These are phyloP conservation scores for Pistacia vera DNA, from an alignment of 345 rosid genomes.

Conservation along the genomic window DNA sequence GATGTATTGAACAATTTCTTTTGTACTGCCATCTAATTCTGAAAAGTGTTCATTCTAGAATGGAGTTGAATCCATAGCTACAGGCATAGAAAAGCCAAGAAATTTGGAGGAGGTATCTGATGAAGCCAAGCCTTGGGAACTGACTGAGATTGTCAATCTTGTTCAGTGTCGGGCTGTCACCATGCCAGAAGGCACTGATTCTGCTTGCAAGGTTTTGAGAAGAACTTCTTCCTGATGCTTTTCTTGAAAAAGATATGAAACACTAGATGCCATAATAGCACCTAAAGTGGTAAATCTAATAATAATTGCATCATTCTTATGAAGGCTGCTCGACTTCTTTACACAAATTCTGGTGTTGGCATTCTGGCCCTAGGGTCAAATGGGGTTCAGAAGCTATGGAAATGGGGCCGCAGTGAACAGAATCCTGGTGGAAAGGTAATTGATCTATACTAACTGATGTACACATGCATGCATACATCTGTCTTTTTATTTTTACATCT, in stretches of 20 bases:
- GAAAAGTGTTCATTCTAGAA: constrained; percentile 15
- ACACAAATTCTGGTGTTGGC: constrained; percentile 55
- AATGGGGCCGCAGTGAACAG: constrained; percentile 55
- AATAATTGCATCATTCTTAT: constrained; percentile 13
- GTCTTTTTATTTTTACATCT: background rate
- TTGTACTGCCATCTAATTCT: constrained; percentile 13
- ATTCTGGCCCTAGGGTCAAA: constrained; percentile 50
- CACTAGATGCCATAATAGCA: background rate
- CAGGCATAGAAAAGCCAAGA: constrained; percentile 28
- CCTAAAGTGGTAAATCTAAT: background rate
- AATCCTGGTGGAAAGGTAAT: constrained; percentile 56
- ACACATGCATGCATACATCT: background rate
- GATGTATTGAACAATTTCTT: background rate
- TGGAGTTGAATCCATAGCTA: constrained; percentile 27
- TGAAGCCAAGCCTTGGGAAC: constrained; percentile 32
- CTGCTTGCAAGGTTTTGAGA: constrained; percentile 28
- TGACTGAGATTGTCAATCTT: constrained; percentile 29
- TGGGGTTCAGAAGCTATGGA: constrained; percentile 61
- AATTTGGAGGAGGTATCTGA: constrained; percentile 28
- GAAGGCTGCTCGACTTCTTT: constrained; percentile 59
- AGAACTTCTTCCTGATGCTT: background rate
- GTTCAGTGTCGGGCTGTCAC: constrained; percentile 27
- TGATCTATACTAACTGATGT: constrained; percentile 2
- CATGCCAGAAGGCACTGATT: constrained; percentile 21
- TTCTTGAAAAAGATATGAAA: too few species aligned